A percentile compares a stretch with the other conserved stretches of the same genome.
These are phyloP conservation scores for Claviceps arundinis DNA, from an alignment of 2,329 filamentous ascomycete genomes.

Conservation along the genomic window DNA sequence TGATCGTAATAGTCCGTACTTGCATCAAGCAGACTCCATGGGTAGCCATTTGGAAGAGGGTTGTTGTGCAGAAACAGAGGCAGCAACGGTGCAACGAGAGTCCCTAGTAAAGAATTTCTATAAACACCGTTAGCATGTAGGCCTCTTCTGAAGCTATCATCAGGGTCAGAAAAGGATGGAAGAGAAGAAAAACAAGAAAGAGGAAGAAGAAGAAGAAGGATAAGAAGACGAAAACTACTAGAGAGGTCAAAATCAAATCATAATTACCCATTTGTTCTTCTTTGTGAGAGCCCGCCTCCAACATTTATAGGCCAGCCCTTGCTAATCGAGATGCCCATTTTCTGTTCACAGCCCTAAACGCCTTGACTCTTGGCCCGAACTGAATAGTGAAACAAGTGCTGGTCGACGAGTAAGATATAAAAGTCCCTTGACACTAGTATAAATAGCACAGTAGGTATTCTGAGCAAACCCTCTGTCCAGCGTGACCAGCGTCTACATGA, in stretches of 20 bases:
- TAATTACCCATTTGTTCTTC: constrained; percentile 26
- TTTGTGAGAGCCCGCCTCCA: constrained; percentile 16
- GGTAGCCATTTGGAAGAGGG: constrained; percentile 33
- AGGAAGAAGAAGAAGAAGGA: neutral
- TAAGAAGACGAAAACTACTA: neutral
- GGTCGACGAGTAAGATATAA: neutral
- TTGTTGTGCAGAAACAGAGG: constrained; percentile 34
- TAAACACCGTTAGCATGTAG: neutral
- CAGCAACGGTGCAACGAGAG: constrained; percentile 22
- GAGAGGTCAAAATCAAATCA: neutral
- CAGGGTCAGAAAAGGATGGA: too few species aligned
- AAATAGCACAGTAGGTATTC: neutral
- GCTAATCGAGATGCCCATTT: neutral
- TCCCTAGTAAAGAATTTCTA: constrained; percentile 28
- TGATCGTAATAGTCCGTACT: constrained; percentile 37
- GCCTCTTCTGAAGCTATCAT: neutral
- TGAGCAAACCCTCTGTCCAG: neutral
- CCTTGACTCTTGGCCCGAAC: neutral
- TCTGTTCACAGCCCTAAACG: neutral
- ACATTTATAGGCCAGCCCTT: neutral
- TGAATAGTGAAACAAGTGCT: neutral
- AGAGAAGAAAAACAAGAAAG: neutral
- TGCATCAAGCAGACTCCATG: constrained; percentile 35
- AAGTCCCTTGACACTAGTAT: neutral
- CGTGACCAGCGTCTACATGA: too few species aligned